A percentile compares a stretch with the other conserved stretches of the same genome.
phyloP scores from a whole-genome alignment of 129 eudicot genomes.

The Flaveria sonorensis region DNA sequence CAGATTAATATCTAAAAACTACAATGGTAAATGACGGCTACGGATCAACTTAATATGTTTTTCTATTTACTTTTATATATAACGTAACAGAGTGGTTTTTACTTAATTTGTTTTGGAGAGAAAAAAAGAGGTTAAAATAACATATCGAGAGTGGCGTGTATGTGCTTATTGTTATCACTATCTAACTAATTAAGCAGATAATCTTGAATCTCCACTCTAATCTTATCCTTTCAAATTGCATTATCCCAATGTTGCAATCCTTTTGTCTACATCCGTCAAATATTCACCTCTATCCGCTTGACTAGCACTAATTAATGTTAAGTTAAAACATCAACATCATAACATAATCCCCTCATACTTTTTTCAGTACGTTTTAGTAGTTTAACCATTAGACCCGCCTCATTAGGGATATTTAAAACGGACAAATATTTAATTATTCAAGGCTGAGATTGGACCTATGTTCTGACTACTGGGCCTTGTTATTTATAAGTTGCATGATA shows the following conservation, averaged over 20 bases:
- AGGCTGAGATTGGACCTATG: not conserved
- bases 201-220: not conserved
- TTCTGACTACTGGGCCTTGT: not conserved
- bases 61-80: not conserved
- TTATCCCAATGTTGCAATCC: not conserved
- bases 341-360: not conserved
- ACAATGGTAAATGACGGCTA: too few relatives aligned
- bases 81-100: not conserved
- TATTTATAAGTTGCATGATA: not conserved
- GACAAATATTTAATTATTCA: too few relatives aligned
- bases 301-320: not conserved
- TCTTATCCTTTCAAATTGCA: slow-evolving; percentile 9
- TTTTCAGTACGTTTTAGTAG: not conserved
- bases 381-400: too few relatives aligned
- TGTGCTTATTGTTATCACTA: not conserved
- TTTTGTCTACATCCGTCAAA: slow-evolving; percentile 3
- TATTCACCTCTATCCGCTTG: slow-evolving; percentile 14
- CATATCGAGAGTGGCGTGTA: not conserved
- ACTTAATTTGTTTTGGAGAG: not conserved
- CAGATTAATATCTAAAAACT: too few relatives aligned
- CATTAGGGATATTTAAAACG: too few relatives aligned
- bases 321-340: slow-evolving; percentile 22
- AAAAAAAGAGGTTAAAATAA: not conserved
- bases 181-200: not conserved
- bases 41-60: too few relatives aligned